Evolutionary conservation across 306 rosid genomes (phyloP), one percentile per base, ranked within the genome.

Genomic region (Cucumis cinereus): DNA sequence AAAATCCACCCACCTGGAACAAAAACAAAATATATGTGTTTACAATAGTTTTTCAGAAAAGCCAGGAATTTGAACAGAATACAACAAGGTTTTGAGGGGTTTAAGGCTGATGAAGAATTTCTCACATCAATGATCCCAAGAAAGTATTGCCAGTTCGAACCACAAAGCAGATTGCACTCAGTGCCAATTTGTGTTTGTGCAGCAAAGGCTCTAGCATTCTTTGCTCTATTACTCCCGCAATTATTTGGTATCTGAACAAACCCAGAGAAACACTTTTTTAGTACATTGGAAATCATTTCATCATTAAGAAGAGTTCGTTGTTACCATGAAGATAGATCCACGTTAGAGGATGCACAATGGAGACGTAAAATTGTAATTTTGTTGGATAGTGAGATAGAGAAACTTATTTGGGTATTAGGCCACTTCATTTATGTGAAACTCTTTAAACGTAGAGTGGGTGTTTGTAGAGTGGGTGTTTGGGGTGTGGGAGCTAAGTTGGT

Each of bases 1-100:
- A 79, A 86, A 93, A 82, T 91, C 97, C 33, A 93, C 93, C 98
- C 98, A 91, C 92, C 97, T 93, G 77, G 33, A n/a, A 43, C 45
- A 23, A 77, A 7, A n/a, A 43, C 40, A 23, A 79, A 59, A 30
- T 30, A 30, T 30, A 30, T 3, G 35, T 30, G 76, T 47, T 70
- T 13, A 60, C 56, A 35, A 12, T 15, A 63, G 58, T 16, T 43
- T 74, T 68, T 14, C 36, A 7, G 6, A 30, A 10, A 3, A 43
- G 20, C 33, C 33, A 4, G 28, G 69, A 77, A 22, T 70, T 16
- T 9, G 20, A 41, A 4, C 12, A 76, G 14, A 12, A 9, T 10
- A 61, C 0, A 24, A 15, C 22, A 22, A 4, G 17, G 53, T 26
- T 57, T 45, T 17, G 17, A 62, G 2, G 40, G 61, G 30, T 59